phyloP scores from a whole-genome alignment of 768 basidiomycete genomes.

The Boletus sp. region DNA sequence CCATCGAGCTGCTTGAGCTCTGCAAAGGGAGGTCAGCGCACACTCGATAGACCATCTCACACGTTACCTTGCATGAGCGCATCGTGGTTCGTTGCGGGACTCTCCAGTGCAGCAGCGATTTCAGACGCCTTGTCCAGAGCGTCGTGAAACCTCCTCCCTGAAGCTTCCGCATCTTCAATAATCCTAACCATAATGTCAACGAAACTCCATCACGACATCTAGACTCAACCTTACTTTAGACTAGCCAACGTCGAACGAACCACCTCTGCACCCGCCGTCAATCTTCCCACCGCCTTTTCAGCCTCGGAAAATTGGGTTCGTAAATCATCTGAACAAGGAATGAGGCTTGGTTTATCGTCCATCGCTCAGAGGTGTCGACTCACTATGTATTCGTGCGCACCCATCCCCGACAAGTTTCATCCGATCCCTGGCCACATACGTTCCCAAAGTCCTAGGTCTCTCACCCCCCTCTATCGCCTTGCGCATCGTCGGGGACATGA shows the following conservation, averaged over 20 bases:
- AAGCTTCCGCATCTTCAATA: conserved; percentile 59
- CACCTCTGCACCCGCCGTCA: conserved; percentile 58
- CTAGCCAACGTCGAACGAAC: conserved; percentile 51
- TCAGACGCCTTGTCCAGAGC: conserved; percentile 55
- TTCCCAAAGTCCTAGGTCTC: conserved; percentile 66
- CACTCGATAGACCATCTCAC: not conserved
- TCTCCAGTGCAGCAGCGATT: conserved; percentile 50
- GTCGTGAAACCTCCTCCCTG: conserved; percentile 57
- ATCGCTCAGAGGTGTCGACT: conserved; percentile 16
- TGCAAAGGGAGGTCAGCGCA: conserved; percentile 25
- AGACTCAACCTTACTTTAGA: conserved; percentile 40
- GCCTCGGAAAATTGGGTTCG: conserved; percentile 50
- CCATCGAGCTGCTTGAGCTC: conserved; percentile 65
- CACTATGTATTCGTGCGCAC: conserved; percentile 69
- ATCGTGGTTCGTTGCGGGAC: conserved; percentile 52
- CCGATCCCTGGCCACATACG: conserved; percentile 75
- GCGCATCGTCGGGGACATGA: conserved; percentile 64
- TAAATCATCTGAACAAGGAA: conserved; percentile 51
- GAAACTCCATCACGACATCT: not conserved
- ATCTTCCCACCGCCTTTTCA: conserved; percentile 49
- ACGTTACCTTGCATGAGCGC: conserved; percentile 49
- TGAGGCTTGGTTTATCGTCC: not conserved
- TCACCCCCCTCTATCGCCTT: conserved; percentile 73
- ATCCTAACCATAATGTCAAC: conserved; percentile 37
- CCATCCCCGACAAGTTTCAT: conserved; percentile 80